Base-by-base conservation (phyloP, 495 filamentous ascomycete species). In the Tricharina praecox region DNA sequence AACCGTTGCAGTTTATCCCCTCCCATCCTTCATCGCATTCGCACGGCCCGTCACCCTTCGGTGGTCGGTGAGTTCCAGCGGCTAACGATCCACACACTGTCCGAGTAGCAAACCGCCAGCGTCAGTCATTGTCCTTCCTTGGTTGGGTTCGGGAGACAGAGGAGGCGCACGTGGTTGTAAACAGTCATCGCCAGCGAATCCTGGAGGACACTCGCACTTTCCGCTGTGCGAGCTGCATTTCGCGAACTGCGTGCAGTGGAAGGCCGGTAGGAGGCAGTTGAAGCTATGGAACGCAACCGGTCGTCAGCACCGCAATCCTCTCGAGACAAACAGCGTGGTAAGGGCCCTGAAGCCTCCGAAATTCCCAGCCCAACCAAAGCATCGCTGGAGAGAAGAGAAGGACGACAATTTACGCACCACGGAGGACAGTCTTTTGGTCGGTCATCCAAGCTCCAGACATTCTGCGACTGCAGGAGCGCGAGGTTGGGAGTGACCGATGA, bases 201-300 rank as follows among this genome's bases (percentile, higher is more conserved):
- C 90, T 1, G 82, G 71, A 1, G 87, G 86, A 64, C 90, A 97
- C 19, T 77, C 67, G 68, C 90, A 97, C 69, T 86, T 85, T 19
- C 90, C 90, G 55, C 79, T 87, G 61, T 77, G 85, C 52, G 76
- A 73, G 64, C 81, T 88, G 64, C 90, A 97, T 4, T 74, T 64
- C 8, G 84, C 77, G 62, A 78, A 96, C 64, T 97, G 92, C 48
- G 78, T 75, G 60, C 90, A 97, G 47, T 76, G 76, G 63, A 93
- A 93, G 48, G 79, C 79, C 20, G 90, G 85, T 16, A 96, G 75
- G 45, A 93, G 81, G 66, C 90, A 97, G 79, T 97, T 95, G 72
- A 97, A 97, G 66, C 90, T 78, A 50, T n/a, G 33, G 37, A 30
- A 11, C 7, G 45, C 56, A 45, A 0, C 11, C 8, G 18, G 15